phyloP scores from a whole-genome alignment of 176 grass and related monocot species.

The Avena insularis region DNA sequence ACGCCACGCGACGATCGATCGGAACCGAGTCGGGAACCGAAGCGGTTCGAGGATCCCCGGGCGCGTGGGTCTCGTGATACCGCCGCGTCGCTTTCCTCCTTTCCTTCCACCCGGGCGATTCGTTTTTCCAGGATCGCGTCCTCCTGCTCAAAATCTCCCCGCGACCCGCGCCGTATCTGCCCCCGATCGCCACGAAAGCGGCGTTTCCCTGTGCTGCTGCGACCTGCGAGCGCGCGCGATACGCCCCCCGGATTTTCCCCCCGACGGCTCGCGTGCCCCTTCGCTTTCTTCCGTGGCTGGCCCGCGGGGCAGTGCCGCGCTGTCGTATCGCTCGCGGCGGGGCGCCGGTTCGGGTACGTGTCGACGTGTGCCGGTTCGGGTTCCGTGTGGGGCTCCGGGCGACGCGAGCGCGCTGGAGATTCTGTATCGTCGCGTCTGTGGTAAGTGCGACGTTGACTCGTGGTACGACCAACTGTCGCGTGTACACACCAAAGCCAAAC shows the following conservation, averaged over 20 bases:
- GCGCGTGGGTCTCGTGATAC: slow-evolving; percentile 11
- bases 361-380: not conserved
- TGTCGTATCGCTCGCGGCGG: too few species aligned
- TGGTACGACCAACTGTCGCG: not conserved
- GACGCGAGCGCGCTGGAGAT: not conserved
- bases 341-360: not conserved
- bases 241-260: not conserved
- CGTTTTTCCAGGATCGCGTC: not conserved
- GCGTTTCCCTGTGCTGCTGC: not conserved
- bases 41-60: not conserved
- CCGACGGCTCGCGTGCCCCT: too few species aligned
- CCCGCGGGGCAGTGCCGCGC: too few species aligned
- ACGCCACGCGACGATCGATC: not conserved
- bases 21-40: not conserved
- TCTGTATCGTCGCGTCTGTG: not conserved
- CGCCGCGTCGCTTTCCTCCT: not conserved
- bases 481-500: too few species aligned
- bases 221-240: not conserved
- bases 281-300: too few species aligned
- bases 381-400: not conserved
- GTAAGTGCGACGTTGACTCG: not conserved
- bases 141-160: not conserved
- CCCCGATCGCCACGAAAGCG: slow-evolving; percentile 6
- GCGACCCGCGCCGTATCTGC: not conserved
- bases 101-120: not conserved